phyloP scores from a whole-genome alignment of 768 basidiomycete genomes.

The Panellus pusillus region DNA sequence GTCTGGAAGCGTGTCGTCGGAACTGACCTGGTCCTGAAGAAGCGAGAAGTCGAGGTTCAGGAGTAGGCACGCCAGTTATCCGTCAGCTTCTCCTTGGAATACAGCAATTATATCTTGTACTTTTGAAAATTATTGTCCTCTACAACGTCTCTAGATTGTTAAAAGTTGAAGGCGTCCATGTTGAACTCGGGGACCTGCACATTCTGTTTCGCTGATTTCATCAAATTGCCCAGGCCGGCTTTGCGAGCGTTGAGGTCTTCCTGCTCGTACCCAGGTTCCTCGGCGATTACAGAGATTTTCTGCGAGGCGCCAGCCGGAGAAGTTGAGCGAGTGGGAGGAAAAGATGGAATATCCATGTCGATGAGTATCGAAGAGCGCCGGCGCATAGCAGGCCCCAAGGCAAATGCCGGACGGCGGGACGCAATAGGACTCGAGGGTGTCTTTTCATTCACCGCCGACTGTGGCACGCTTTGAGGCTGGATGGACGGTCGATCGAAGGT shows the following conservation, averaged over 20 bases:
- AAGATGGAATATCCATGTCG: constrained; percentile 79
- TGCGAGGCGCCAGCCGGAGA: constrained; percentile 40
- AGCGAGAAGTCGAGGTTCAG: constrained; percentile 73
- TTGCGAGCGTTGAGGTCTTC: constrained; percentile 64
- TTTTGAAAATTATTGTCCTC: constrained; percentile 12
- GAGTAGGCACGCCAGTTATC: constrained; percentile 22
- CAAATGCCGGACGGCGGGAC: constrained; percentile 46
- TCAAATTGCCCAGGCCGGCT: constrained; percentile 76
- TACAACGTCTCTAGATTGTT: neutral
- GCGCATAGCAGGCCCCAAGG: constrained; percentile 52
- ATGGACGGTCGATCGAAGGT: constrained; percentile 74
- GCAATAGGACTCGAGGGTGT: constrained; percentile 44
- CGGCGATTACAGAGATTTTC: constrained; percentile 1
- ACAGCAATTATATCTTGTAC: constrained; percentile 20
- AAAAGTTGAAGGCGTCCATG: constrained; percentile 72
- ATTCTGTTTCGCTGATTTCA: constrained; percentile 91
- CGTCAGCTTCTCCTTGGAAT: constrained; percentile 12
- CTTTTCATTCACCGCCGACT: constrained; percentile 1
- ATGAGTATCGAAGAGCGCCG: constrained; percentile 79
- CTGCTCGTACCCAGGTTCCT: constrained; percentile 48
- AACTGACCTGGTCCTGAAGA: constrained; percentile 80
- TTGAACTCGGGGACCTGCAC: constrained; percentile 85
- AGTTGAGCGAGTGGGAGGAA: constrained; percentile 54
- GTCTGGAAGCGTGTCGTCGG: constrained; percentile 91
- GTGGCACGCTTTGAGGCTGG: neutral